Base-by-base conservation (phyloP, 1,139 yeast genomes). In the Magnusiomyces tetraspermus region DNA sequence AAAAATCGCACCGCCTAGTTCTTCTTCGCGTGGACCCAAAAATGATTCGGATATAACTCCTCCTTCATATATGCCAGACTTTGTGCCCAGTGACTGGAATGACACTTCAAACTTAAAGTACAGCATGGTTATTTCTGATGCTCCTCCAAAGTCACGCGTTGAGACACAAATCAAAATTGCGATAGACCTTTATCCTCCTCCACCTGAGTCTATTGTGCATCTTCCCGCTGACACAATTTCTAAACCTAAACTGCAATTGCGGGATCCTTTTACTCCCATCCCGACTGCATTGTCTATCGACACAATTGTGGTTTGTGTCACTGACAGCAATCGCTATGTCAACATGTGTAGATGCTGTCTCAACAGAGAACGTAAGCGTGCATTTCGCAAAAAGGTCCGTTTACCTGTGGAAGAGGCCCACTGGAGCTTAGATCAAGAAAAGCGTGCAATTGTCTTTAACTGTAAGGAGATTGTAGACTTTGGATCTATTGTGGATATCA, bases 321-420 rank as follows among this genome's bases (percentile, higher is more conserved):
- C 65, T 26, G 64, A 64, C 44, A 60, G 61, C 21, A 57, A 57
- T 49, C 72, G 72, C 51, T 78, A 83, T 15, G 88, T 92, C 61
- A 79, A 82, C 61, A 87, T 86, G 56, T 89, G 97, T 69, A 67
- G 82, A 22, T 79, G 92, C 60, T 89, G 97, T 72, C 82, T 88
- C 63, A 83, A 85, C 66, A 76, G 97, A 63, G 97, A 89, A 67
- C 85, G 86, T 60, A 87, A 89, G 68, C 76, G 97, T 62, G 96
- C 96, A 0, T 83, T 90, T 19, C 62, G 72, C 22, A 51, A 82
- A 95, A 74, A 79, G 89, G 75, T 80, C 4, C 86, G 87, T 15
- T 68, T 76, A 17, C 73, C 77, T 41, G 77, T 72, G 19, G 87
- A 82, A 57, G 85, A 82, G 57, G 73, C 83, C 46, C 83, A 87